Evolutionary conservation across 1,284 basidiomycete species (phyloP).

Genomic region (Anthracocystis setariae): DNA sequence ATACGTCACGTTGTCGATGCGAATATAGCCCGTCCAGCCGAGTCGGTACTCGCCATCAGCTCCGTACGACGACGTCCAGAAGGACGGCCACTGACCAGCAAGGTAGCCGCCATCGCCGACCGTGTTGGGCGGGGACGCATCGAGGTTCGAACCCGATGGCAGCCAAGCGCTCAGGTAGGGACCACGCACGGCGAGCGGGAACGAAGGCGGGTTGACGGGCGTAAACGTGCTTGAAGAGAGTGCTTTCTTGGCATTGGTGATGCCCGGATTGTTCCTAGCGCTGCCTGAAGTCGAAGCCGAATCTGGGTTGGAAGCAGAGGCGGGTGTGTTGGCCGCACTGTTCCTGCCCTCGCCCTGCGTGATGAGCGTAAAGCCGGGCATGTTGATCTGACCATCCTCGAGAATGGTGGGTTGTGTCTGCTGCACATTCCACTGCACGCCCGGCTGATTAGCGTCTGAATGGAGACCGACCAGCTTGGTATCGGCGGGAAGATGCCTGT

Average conservation of each 20-base stretch:
- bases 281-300: conserved; percentile 16
- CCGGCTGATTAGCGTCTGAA: conserved; percentile 27
- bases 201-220: conserved; percentile 61
- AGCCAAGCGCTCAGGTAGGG: conserved; percentile 63
- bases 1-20: conserved; percentile 57
- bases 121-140: conserved; percentile 55
- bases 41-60: conserved; percentile 62
- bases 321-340: neutral
- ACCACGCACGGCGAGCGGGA: conserved; percentile 58
- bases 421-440: conserved; percentile 43
- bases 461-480: conserved; percentile 15
- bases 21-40: conserved; percentile 59
- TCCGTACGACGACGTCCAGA: conserved; percentile 64
- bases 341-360: conserved; percentile 22
- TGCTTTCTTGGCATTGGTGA: conserved; percentile 35
- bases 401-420: conserved; percentile 19
- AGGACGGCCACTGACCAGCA: conserved; percentile 54
- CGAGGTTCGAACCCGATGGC: conserved; percentile 49
- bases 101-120: conserved; percentile 62
- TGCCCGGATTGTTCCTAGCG: conserved; percentile 29
- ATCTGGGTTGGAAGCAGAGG: conserved; percentile 11
- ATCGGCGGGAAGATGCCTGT: conserved; percentile 29
- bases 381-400: conserved; percentile 31
- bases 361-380: conserved; percentile 32
- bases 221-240: conserved; percentile 51